Evolutionary conservation across 345 rosid species (phyloP).

Genomic region (Acer saccharum): DNA sequence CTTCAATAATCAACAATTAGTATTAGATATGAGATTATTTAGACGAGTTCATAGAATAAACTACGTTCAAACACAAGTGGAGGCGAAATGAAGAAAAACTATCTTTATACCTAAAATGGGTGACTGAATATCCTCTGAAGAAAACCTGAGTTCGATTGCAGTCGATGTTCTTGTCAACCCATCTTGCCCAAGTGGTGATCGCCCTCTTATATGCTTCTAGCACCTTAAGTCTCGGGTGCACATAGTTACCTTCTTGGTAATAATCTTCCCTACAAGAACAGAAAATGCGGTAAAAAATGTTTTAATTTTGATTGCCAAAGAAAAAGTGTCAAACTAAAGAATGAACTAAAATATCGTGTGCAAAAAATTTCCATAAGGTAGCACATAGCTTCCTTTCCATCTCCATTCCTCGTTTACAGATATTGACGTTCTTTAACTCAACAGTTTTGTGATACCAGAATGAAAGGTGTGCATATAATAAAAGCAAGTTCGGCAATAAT

Average conservation of each 20-base stretch:
- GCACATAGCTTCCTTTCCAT: not conserved
- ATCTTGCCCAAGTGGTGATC: conserved; percentile 80
- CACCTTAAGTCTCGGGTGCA: conserved; percentile 75
- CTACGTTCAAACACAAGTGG: not conserved
- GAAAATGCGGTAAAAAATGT: not conserved
- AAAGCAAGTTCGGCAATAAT: not conserved
- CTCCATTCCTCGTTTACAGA: not conserved
- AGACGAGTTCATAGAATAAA: not conserved
- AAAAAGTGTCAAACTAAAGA: not conserved
- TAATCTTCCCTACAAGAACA: conserved; percentile 59
- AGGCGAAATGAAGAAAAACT: conserved; percentile 4
- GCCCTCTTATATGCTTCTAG: conserved; percentile 81
- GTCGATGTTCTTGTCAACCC: conserved; percentile 74
- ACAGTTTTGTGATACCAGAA: not conserved
- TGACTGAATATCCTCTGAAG: conserved; percentile 81
- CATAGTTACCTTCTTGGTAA: conserved; percentile 82
- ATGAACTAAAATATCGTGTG: not conserved
- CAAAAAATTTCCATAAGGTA: not conserved
- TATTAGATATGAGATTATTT: not conserved
- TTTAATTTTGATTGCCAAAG: not conserved
- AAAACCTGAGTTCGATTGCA: conserved; percentile 53
- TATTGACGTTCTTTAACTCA: not conserved
- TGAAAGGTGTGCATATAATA: not conserved
- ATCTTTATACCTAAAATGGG: conserved; percentile 68
- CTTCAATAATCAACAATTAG: not conserved